Percentiles rank a stretch among this genome's conserved stretches.
These are phyloP conservation scores for Candida oleophila DNA, from an alignment of 805 yeast genomes.

Conservation along the genomic window DNA sequence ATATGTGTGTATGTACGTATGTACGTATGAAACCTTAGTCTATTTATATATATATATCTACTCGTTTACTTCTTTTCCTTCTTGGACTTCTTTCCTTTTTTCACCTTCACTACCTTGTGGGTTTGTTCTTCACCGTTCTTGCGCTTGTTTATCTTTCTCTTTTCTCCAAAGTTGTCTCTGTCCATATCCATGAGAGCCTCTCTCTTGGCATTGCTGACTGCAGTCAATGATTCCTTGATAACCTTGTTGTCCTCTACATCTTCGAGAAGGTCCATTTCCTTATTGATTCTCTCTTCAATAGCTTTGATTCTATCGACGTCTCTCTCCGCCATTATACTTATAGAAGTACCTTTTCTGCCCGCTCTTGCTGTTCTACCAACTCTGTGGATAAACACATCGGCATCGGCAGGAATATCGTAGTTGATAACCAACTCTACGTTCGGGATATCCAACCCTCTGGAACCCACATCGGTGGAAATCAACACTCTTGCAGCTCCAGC, in stretches of 20 bases:
- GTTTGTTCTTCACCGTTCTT: constrained; percentile 23
- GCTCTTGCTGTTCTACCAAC: constrained; percentile 99
- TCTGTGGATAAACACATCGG: constrained; percentile 94
- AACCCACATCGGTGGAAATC: constrained; percentile 95
- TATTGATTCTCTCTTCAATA: constrained; percentile 80
- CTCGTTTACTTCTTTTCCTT: not conserved
- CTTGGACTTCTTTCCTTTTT: constrained; percentile 8
- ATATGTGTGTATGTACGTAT: not conserved
- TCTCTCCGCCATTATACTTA: constrained; percentile 80
- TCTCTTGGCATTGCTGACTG: constrained; percentile 78
- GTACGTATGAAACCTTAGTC: not conserved
- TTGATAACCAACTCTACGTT: constrained; percentile 86
- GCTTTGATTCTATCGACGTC: constrained; percentile 80
- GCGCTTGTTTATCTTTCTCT: constrained; percentile 49
- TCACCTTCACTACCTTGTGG: constrained; percentile 13
- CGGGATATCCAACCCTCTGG: constrained; percentile 97
- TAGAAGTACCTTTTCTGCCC: constrained; percentile 81
- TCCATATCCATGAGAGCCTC: constrained; percentile 95
- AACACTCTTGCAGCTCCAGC: constrained; percentile 93
- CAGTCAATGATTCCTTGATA: constrained; percentile 67
- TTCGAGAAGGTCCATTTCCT: constrained; percentile 75
- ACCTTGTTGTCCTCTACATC: constrained; percentile 73
- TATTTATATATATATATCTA: not conserved
- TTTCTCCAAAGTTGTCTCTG: constrained; percentile 82
- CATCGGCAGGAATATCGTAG: constrained; percentile 92